phyloP scores from a whole-genome alignment of 176 grass and related monocot genomes.

The Raddia guianensis region DNA sequence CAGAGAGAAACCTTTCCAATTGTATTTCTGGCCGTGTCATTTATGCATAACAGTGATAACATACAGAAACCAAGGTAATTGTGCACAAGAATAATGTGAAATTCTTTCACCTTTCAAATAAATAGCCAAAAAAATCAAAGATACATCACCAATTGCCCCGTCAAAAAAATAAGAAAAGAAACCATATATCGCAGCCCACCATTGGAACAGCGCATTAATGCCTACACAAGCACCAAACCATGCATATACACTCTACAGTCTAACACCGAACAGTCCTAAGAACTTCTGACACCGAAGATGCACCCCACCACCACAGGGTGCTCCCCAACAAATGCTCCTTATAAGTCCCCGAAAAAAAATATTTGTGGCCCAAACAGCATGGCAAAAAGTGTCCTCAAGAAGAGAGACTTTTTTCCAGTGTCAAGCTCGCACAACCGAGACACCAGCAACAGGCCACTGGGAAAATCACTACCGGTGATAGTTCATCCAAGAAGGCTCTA shows the following conservation, averaged over 20 bases:
- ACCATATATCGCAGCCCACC: constrained; percentile 30
- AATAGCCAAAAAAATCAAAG: constrained; percentile 18
- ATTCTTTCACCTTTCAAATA: constrained; percentile 2
- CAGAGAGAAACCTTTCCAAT: too few relatives aligned
- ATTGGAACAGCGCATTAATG: background rate
- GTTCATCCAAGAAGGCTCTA: constrained; percentile 27
- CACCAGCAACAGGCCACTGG: background rate
- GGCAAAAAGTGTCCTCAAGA: background rate
- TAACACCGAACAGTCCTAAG: constrained; percentile 5
- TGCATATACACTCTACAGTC: constrained; percentile 55
- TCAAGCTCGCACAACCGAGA: constrained; percentile 15
- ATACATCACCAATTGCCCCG: background rate
- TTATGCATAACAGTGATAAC: too few relatives aligned
- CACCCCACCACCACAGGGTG: background rate
- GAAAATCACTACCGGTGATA: constrained; percentile 30
- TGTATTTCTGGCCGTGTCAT: too few relatives aligned
- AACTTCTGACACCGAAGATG: background rate
- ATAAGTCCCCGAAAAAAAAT: constrained; percentile 14
- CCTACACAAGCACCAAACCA: constrained; percentile 39
- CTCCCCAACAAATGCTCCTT: constrained; percentile 32
- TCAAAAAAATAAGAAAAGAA: background rate
- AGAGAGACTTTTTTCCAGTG: constrained; percentile 17
- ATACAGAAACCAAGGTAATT: background rate
- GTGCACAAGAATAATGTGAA: background rate
- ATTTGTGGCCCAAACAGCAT: constrained; percentile 29